Base-by-base conservation (phyloP, 1,284 basidiomycete species). In the Neonothopanus nambi region DNA sequence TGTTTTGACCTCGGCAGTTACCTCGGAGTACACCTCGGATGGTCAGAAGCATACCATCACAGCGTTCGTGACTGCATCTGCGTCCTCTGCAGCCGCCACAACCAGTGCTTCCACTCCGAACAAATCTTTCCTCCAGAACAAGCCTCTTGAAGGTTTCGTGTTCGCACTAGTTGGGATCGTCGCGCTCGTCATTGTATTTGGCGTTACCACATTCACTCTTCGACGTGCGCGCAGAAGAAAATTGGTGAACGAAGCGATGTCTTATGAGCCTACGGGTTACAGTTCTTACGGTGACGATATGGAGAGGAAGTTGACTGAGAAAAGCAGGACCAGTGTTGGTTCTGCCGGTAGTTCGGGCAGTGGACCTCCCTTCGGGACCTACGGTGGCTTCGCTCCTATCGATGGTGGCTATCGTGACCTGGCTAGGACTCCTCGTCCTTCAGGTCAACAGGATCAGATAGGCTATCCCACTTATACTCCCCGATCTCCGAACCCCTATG, bases 121-220 rank as follows among this genome's bases (percentile, higher is more conserved):
- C 18, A 66, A 70, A 18, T 64, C 74, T 18, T 89, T 89, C 70
- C 63, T 88, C 40, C 67, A 81, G 56, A 85, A 89, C 67, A 86
- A 83, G 65, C 71, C 78, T 12, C 70, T 84, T 20, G 78, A 79
- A 30, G 80, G 80, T 7, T 67, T 78, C 13, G 74, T 87, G 12
- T 85, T 89, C 58, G 70, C 73, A 20, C 56, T 84, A n/a, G 72
- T 73, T 15, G 82, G 79, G 11, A 56, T 88, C 37, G 61, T 80
- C 37, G 77, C 61, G 1, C 70, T 88, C 46, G 61, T 80, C 35
- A 50, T 83, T 45, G 52, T 84, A 55, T 62, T 82, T 55, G 51
- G 70, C 35, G 37, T 77, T 37, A 65, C 71, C 9, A 82, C 80
- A 1, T 78, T 76, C 60, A 65, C 68, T 15, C 49, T 87, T 36